Percentiles rank a stretch among this genome's conserved stretches.
Conservation (phyloP, 495 filamentous ascomycete species). For the Tuber calosporum region DNA sequence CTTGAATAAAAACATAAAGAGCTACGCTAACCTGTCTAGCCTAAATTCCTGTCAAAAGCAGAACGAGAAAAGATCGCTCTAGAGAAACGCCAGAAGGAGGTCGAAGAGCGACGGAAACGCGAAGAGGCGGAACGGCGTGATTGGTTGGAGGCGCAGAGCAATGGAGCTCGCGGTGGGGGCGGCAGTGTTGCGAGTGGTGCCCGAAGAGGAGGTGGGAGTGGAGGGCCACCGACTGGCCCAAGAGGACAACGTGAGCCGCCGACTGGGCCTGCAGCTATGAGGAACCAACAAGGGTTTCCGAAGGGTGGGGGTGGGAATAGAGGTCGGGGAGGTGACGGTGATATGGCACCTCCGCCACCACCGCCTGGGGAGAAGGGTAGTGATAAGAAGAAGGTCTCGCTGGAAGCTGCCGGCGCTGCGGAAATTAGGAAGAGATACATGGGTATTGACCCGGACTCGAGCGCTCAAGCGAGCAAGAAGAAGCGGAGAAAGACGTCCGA, state of each 20-base stretch:
- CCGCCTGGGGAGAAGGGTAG: slow-evolving; percentile 37
- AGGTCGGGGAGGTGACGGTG: slow-evolving; percentile 14
- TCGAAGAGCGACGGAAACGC: slow-evolving; percentile 59
- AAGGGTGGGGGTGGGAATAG: slow-evolving; percentile 8
- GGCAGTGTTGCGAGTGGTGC: slow-evolving; percentile 4
- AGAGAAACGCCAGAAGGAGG: slow-evolving; percentile 79
- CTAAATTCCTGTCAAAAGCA: slow-evolving; percentile 85
- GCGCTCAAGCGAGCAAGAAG: slow-evolving; percentile 92
- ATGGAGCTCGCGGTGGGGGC: slow-evolving; percentile 9
- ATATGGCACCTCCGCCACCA: slow-evolving; percentile 33
- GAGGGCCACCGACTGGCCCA: slow-evolving; percentile 32
- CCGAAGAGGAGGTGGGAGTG: slow-evolving; percentile 5
- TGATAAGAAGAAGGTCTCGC: slow-evolving; percentile 54
- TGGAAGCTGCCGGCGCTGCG: slow-evolving; percentile 69
- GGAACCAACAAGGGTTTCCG: slow-evolving; percentile 11
- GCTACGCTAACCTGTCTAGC: slow-evolving; percentile 46
- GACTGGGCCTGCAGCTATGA: slow-evolving; percentile 41
- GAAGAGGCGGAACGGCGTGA: slow-evolving; percentile 48
- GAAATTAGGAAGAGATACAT: slow-evolving; percentile 81
- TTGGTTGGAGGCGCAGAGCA: slow-evolving; percentile 22
- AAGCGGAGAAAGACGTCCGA: slow-evolving; percentile 88
- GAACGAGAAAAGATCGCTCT: slow-evolving; percentile 78
- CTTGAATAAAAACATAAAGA: not conserved
- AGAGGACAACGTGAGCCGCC: slow-evolving; percentile 36
- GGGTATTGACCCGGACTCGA: slow-evolving; percentile 79